Evolutionary conservation across 2,329 filamentous ascomycete genomes (phyloP).

Genomic region (Dactylonectria estremocensis): DNA sequence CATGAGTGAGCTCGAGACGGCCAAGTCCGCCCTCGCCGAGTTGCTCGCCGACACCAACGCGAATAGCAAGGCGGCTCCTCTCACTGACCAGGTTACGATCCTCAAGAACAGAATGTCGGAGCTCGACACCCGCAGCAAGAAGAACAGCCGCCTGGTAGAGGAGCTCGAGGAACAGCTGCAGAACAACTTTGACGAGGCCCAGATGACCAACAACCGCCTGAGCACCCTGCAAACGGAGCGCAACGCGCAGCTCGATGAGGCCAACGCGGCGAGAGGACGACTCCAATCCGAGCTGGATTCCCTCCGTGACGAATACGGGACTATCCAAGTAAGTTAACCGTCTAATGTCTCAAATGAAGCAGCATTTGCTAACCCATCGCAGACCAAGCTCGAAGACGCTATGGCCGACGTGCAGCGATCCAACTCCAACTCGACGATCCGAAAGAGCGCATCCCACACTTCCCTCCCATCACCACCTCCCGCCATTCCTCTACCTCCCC

Average conservation of each 20-base stretch:
- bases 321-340: conserved; percentile 77
- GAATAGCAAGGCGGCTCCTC: conserved; percentile 57
- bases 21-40: conserved; percentile 68
- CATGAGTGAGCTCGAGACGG: conserved; percentile 74
- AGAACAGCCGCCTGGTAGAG: conserved; percentile 92
- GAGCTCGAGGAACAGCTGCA: conserved; percentile 98
- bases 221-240: conserved; percentile 86
- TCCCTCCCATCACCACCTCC: conserved; percentile 95
- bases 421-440: conserved; percentile 79
- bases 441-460: conserved; percentile 86
- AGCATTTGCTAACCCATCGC: conserved; percentile 45
- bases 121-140: conserved; percentile 81
- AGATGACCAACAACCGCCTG: conserved; percentile 86
- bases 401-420: conserved; percentile 66
- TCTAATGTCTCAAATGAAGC: too few relatives aligned
- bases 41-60: conserved; percentile 65
- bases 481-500: conserved; percentile 93
- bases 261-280: conserved; percentile 73
- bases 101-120: conserved; percentile 78
- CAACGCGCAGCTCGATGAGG: conserved; percentile 83
- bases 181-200: conserved; percentile 94
- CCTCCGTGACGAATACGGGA: conserved; percentile 78
- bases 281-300: conserved; percentile 79
- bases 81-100: conserved; percentile 70
- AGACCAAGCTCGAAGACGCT: conserved; percentile 74